These are phyloP conservation scores for Trichoderma sp. DNA, from an alignment of 2,329 filamentous ascomycete species.

Conservation along the genomic window DNA sequence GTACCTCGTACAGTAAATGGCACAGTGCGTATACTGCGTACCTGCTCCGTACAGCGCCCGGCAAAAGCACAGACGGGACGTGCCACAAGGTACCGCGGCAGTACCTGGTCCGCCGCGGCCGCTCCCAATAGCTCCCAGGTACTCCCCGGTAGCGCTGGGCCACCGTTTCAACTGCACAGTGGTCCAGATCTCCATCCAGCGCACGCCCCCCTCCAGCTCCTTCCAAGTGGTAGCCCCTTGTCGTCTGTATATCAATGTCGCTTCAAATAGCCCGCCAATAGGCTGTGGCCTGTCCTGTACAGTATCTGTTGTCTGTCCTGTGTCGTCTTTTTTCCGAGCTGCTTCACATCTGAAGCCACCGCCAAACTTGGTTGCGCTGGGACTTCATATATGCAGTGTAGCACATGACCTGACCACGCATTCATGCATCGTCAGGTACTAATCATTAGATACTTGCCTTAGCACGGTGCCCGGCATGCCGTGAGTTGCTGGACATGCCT, in stretches of 20 bases:
- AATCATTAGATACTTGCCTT: neutral
- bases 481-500: neutral
- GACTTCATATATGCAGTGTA: conserved; percentile 15
- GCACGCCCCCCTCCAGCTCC: conserved; percentile 11
- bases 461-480: neutral
- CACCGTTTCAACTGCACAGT: conserved; percentile 14
- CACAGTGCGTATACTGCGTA: too few relatives aligned
- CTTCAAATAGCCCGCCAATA: neutral
- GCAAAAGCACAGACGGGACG: neutral
- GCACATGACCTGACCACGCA: conserved; percentile 41
- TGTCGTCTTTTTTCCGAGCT: neutral
- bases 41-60: too few relatives aligned
- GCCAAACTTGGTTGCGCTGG: neutral
- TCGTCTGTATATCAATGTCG: conserved; percentile 6
- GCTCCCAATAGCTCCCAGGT: neutral
- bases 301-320: neutral
- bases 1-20: neutral
- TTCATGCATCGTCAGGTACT: conserved; percentile 38
- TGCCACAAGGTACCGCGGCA: neutral
- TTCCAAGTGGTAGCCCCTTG: neutral
- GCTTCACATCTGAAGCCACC: conserved; percentile 1
- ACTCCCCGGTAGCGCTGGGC: neutral
- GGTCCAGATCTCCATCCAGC: conserved; percentile 11
- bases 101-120: neutral
- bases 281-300: neutral